phyloP scores from a whole-genome alignment of 1,284 basidiomycete genomes.

The Apiotrichum gracile region DNA sequence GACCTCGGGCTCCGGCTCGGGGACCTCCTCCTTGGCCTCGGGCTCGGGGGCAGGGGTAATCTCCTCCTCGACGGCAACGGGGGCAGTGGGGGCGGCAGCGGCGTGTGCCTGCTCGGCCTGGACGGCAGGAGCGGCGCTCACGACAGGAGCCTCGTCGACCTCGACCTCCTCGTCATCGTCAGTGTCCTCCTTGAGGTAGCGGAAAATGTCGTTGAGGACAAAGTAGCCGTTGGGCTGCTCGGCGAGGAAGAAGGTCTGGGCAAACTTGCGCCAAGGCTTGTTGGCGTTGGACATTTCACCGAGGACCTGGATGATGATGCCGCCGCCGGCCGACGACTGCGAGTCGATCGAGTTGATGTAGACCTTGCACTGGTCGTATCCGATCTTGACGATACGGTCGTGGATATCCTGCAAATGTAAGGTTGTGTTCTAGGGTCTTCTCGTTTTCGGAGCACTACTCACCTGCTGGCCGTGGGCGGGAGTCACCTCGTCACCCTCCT shows the following conservation, averaged over 20 bases:
- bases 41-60: constrained; percentile 23
- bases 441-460: constrained; percentile 21
- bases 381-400: constrained; percentile 86
- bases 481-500: constrained; percentile 88
- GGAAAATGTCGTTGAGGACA: constrained; percentile 99
- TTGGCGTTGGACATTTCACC: constrained; percentile 95
- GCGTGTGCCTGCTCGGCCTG: constrained; percentile 25
- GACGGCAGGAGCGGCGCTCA: constrained; percentile 17
- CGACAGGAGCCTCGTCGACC: constrained; percentile 25
- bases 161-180: constrained; percentile 66
- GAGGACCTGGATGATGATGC: constrained; percentile 98
- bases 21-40: not conserved
- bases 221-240: constrained; percentile 99
- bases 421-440: too few species aligned
- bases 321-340: constrained; percentile 85
- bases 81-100: constrained; percentile 21
- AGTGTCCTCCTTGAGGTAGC: constrained; percentile 92
- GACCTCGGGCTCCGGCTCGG: constrained; percentile 13
- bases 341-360: constrained; percentile 94
- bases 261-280: constrained; percentile 90
- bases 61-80: constrained; percentile 32
- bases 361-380: constrained; percentile 94
- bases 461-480: constrained; percentile 86
- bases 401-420: constrained; percentile 96
- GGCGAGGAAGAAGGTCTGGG: constrained; percentile 99